Evolutionary conservation across 495 filamentous ascomycete genomes (phyloP), one percentile per base, ranked within the genome.

Genomic region (Talaromyces nanjingensis): DNA sequence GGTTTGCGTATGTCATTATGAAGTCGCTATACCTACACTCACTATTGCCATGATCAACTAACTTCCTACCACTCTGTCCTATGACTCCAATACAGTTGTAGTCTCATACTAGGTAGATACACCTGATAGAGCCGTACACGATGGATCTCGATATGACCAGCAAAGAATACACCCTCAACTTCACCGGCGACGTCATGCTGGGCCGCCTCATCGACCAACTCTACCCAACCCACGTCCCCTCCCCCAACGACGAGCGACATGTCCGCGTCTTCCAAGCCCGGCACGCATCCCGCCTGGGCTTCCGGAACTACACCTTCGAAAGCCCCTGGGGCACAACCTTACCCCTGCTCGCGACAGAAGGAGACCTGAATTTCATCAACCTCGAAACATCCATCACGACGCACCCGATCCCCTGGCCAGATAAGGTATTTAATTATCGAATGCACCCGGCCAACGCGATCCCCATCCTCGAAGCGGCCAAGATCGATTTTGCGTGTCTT

Each of bases 161-260:
- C 22, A 29, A 56, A 56, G 47, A 65, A 3, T 74, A 68, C 69
- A 74, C 64, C 54, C 57, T 79, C 29, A 72, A 69, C 20, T 74
- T 79, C 60, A 61, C 69, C 62, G 77, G 77, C 64, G 77, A 80
- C 63, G 73, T 77, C 9, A 80, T 79, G 77, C 73, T 79, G n/a
- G 77, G 68, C 55, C 74, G 77, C 20, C 74, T 79, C 12, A 64
- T 80, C 66, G 77, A 80, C 66, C 74, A 79, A 68, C 67, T 79
- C 58, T 70, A 73, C 63, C 71, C 74, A 12, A 58, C 63, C 11
- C 72, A 76, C 64, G 68, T 75, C 66, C 25, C 66, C 59, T 69
- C 69, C 58, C 57, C 68, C 5, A 24, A 58, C 14, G 72, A 77
- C 27, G 55, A 60, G 47, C 45, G 27, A 31, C 69, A 62, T 42